Percentiles rank a stretch among this genome's conserved stretches.
These are phyloP conservation scores for Zea luxurians DNA, from an alignment of 176 grass and related monocot species.

Conservation along the genomic window DNA sequence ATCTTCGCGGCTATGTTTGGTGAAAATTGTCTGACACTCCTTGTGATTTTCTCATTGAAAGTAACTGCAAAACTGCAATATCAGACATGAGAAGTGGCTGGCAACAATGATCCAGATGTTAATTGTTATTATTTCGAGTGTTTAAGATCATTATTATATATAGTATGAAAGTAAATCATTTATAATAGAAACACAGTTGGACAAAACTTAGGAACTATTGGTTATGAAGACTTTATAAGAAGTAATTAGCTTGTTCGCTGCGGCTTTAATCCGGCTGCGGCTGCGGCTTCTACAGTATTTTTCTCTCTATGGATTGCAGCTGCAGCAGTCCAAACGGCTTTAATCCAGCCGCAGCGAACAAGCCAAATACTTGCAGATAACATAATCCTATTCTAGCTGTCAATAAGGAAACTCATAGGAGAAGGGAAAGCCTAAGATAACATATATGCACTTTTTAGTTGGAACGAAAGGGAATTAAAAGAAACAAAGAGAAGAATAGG, in stretches of 20 bases:
- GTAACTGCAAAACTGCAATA: slow-evolving; percentile 71
- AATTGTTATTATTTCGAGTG: background rate
- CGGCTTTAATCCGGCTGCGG: too few species aligned
- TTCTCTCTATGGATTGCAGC: too few species aligned
- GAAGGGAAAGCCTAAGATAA: background rate
- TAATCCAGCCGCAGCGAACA: too few species aligned
- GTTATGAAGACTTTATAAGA: too few species aligned
- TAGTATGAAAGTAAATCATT: too few species aligned
- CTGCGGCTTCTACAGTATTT: too few species aligned
- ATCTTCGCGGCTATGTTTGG: slow-evolving; percentile 92
- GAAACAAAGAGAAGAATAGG: background rate
- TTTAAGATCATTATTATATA: background rate
- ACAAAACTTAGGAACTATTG: too few species aligned
- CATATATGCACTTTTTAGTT: background rate
- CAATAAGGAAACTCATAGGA: background rate
- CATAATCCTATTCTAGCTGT: background rate
- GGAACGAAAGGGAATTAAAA: background rate
- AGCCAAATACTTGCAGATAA: background rate
- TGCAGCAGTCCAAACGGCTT: too few species aligned
- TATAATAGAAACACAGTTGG: too few species aligned
- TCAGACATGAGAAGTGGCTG: slow-evolving; percentile 38
- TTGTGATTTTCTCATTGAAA: slow-evolving; percentile 93
- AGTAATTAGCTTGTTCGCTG: too few species aligned
- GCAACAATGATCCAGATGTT: slow-evolving; percentile 9
- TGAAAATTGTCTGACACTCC: slow-evolving; percentile 83